Conservation (phyloP, 768 basidiomycete species). For the Russula brevipes region DNA sequence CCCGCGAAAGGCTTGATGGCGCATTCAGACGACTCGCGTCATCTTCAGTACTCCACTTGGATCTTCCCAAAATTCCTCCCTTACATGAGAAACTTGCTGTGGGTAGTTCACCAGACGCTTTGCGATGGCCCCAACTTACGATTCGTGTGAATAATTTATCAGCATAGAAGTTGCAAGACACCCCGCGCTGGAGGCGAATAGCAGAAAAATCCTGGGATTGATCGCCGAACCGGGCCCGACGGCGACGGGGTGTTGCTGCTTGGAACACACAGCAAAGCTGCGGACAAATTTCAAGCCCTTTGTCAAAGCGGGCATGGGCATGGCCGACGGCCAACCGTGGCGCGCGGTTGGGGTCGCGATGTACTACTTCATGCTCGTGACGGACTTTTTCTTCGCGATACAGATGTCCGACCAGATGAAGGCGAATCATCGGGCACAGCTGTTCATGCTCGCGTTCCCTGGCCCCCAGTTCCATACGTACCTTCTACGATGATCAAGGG, state of each 20-base stretch:
- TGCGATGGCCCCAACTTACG: no score
- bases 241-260: no score
- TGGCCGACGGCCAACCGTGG: background rate
- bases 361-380: background rate
- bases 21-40: background rate
- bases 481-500: background rate
- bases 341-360: background rate
- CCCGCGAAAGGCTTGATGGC: background rate
- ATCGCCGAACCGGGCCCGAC: no score
- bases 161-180: no score
- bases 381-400: background rate
- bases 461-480: background rate
- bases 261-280: no score
- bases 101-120: background rate
- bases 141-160: no score
- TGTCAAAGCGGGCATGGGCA: background rate
- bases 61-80: background rate
- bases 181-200: no score
- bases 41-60: background rate
- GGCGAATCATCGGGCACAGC: background rate
- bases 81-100: background rate
- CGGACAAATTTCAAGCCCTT: no score
- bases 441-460: background rate
- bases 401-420: background rate
- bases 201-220: no score